Evolutionary conservation across 805 yeast genomes (phyloP), one percentile per base, ranked within the genome.

Genomic region (Candida parachauliodes): DNA sequence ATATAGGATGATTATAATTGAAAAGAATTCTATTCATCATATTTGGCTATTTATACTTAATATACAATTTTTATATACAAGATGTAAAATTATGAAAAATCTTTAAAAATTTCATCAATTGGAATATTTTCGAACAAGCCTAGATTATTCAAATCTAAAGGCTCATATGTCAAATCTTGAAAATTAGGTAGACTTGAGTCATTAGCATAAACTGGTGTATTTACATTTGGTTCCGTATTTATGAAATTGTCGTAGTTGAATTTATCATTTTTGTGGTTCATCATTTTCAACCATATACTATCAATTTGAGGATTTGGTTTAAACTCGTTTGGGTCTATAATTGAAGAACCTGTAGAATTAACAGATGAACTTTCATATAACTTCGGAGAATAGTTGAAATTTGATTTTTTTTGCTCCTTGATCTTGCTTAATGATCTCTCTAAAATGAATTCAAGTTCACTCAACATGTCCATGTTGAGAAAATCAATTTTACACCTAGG

Each of bases 391-490:
- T n/a, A n/a, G n/a, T n/a, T n/a, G n/a, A n/a, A n/a, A n/a, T n/a
- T n/a, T 15, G 10, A 14, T 26, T 41, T 31, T 23, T 39, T 39
- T 12, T 32, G 23, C 24, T 48, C 41, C 26, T 45, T 42, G 12
- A 52, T 43, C 24, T 39, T 46, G 8, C 35, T 34, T 14, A 56
- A 35, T 3, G 60, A 40, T 1, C 40, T 45, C 29, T 56, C 57
- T 25, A 60, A 46, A 1, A 62, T 48, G 5, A 30, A 39, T 22
- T 39, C 46, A 29, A 55, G 28, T 23, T 54, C 59, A 10, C 43
- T 47, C 32, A 55, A 35, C 55, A 54, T 54, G 6, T 42, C 42
- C 27, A 31, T 36, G 8, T 46, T 41, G 20, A 51, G 46, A 3
- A 21, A 23, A 16, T 36, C 26, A 8, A 25, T 23, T 15, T 40